A percentile compares a stretch with the other conserved stretches of the same genome.
Evolutionary conservation across 129 eudicot genomes (phyloP).

Genomic region (Saposhnikovia divaricata): DNA sequence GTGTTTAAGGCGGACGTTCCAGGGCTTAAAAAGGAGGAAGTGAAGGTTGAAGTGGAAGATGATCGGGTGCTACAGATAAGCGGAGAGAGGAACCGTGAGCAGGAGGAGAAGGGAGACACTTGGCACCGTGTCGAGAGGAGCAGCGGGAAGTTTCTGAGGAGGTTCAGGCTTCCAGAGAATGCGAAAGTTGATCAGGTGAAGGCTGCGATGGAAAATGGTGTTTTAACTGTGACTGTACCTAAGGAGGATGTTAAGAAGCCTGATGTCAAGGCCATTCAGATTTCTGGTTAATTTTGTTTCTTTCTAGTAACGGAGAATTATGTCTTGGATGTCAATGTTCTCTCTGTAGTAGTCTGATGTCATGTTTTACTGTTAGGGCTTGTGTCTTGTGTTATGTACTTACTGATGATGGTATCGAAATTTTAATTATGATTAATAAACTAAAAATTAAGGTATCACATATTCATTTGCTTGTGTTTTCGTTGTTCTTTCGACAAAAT

Average conservation of each 20-base stretch:
- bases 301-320: neutral
- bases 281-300: conserved; percentile 16
- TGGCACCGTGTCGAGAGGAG: conserved; percentile 28
- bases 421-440: neutral
- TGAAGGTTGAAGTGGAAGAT: conserved; percentile 52
- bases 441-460: neutral
- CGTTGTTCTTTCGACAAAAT: neutral
- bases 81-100: conserved; percentile 48
- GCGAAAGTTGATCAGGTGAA: conserved; percentile 47
- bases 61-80: conserved; percentile 46
- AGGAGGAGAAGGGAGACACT: conserved; percentile 33
- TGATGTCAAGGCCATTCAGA: conserved; percentile 23
- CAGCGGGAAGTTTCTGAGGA: conserved; percentile 16
- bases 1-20: conserved; percentile 46
- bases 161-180: conserved; percentile 32
- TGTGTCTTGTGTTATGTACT: neutral
- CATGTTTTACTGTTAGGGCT: neutral
- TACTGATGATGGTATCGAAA: neutral
- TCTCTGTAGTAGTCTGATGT: neutral
- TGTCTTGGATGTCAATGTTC: neutral
- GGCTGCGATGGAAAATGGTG: conserved; percentile 51
- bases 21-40: conserved; percentile 49
- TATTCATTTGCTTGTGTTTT: neutral
- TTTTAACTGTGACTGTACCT: conserved; percentile 36
- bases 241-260: conserved; percentile 26